Base-by-base conservation (phyloP, 345 rosid species). In the Gossypium longicalyx region DNA sequence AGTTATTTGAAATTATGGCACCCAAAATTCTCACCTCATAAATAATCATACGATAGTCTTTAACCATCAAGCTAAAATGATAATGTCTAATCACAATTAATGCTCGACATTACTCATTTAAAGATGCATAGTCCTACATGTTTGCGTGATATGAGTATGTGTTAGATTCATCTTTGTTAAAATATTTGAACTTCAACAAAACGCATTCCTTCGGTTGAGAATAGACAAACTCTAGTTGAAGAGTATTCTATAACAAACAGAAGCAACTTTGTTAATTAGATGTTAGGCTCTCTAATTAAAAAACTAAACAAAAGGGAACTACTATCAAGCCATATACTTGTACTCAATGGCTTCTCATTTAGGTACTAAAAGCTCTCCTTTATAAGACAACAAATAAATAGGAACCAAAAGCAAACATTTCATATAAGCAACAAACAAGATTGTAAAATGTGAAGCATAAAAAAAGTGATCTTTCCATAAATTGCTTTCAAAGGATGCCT, bases 401-500 rank as follows among this genome's bases (percentile, higher is more conserved):
- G n/a, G 49, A 13, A 34, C 20, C 74, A 22, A 70, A 34, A 12
- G 62, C 13, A 70, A 70, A 10, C 62, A 70, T 57, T 57, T 57
- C 51, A 9, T 10, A 38, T 71, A 56, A 52, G 43, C 29, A 60
- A 48, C 49, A 73, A 61, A 17, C 67, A 27, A 23, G 20, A 73
- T 4, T 41, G 54, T 44, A 72, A 56, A 73, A 16, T 56, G 22
- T 44, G 61, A 56, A 60, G 57, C 48, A 56, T 13, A 47, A 23
- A 16, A 48, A 48, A 61, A 13, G 11, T 29, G 53, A 43, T 23
- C 5, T 47, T 44, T 61, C 9, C 17, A 48, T 47, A 48, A 60
- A 29, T 44, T n/a, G 23, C 20, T 27, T 48, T n/a, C 15, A 49
- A 63, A 25, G 48, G 47, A 72, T 49, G 67, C 76, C 59, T 73